A percentile compares a stretch with the other conserved stretches of the same genome.
These are phyloP conservation scores for Ganoderma lucidum DNA, from an alignment of 1,284 basidiomycete genomes.

Conservation along the genomic window DNA sequence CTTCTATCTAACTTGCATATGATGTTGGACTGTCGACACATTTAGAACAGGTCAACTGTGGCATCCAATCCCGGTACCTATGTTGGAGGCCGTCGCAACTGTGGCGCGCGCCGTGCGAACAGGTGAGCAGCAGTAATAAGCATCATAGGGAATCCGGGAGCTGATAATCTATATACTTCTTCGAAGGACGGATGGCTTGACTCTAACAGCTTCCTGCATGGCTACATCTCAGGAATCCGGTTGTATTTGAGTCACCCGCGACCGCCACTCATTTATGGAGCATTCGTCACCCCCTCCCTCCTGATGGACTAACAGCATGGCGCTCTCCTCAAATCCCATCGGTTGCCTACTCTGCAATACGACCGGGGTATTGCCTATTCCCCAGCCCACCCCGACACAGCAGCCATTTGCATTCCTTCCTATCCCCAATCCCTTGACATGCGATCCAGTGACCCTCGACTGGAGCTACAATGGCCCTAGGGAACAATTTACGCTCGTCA, in stretches of 20 bases:
- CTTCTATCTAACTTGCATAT: background rate
- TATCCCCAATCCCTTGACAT: conserved; percentile 31
- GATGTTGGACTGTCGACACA: background rate
- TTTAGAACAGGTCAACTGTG: background rate
- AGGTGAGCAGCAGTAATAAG: background rate
- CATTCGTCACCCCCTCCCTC: background rate
- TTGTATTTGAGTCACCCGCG: conserved; percentile 2
- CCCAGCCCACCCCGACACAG: background rate
- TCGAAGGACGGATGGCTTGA: background rate
- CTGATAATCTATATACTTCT: background rate
- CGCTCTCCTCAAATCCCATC: background rate
- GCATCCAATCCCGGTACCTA: background rate
- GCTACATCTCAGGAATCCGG: background rate
- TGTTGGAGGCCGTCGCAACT: background rate
- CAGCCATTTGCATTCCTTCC: conserved; percentile 22
- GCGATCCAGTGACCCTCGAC: conserved; percentile 24
- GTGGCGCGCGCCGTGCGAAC: conserved; percentile 7
- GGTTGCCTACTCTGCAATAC: background rate
- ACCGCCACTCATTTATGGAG: conserved; percentile 1
- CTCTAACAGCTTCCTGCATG: background rate
- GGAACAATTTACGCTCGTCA: conserved; percentile 12
- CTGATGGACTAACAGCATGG: background rate
- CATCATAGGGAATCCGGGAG: background rate
- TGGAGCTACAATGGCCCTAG: conserved; percentile 34
- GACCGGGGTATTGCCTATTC: background rate